Evolutionary conservation across 1,284 basidiomycete species (phyloP), one percentile per base, ranked within the genome.

Genomic region (Fomes fomentarius): DNA sequence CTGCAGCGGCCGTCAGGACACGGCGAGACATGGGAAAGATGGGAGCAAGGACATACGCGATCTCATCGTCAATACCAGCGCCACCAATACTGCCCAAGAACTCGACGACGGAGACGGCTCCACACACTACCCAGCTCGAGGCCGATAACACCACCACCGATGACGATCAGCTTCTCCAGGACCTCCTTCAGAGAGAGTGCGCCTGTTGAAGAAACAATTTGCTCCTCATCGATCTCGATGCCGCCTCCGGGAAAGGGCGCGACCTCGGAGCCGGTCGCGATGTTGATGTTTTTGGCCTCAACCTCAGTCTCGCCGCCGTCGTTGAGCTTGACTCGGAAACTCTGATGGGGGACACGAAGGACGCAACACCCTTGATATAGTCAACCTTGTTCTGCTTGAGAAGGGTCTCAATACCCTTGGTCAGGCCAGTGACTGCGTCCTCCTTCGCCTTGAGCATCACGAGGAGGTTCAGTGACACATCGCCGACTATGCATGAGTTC

Each of bases 351-450:
- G 91, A 89, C 21, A 87, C 76, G 74, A 99, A 98, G 25, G 94
- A 94, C 7, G 87, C 96, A 34, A 87, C 66, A 48, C 96, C 97
- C 79, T 98, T 98, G 83, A 97, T 90, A 78, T 98, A 99, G 76
- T 98, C 93, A 61, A 99, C 94, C 72, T 96, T 96, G 83, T 98
- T 96, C 76, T 97, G 94, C 77, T 94, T 96, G 84, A 99, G 95
- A 45, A 99, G 83, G 57, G 83, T 79, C 74, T 98, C 96, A 66
- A 99, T 82, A 69, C 96, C 96, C 71, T 93, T 92, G 22, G 96
- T 99, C 19, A 99, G 83, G 19, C 83, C 83, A 21, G 81, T 79
- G 61, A 99, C 96, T 2, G 94, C 86, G 52, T 84, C 81, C 47
- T 93, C 82, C 77, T 99, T 99, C 60, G 95, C 94, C 69, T 91